These are phyloP conservation scores for Podospora fimiseda DNA, from an alignment of 495 filamentous ascomycete species.

Conservation along the genomic window DNA sequence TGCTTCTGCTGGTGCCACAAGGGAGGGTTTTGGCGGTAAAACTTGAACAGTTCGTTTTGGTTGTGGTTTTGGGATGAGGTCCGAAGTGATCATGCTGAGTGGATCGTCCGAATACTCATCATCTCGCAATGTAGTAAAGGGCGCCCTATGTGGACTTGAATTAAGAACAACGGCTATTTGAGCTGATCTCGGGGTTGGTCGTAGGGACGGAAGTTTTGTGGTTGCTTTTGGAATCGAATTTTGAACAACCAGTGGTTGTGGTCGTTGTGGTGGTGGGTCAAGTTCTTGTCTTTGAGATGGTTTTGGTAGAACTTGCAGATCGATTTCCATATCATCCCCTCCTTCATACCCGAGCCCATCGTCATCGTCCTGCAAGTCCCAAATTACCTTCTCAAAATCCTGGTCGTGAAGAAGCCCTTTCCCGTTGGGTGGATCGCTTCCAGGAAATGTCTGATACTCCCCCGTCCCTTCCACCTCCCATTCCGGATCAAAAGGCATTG, in stretches of 20 bases:
- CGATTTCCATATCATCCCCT: conserved; percentile 4
- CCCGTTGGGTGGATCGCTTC: neutral
- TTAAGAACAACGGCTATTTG: neutral
- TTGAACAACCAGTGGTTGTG: neutral
- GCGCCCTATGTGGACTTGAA: neutral
- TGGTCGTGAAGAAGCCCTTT: neutral
- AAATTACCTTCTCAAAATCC: neutral
- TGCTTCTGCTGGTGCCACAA: neutral
- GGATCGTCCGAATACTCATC: neutral
- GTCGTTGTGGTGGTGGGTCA: neutral
- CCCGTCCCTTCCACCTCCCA: neutral
- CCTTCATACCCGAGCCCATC: neutral
- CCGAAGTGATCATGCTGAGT: conserved; percentile 4
- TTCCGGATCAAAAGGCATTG: conserved; percentile 19
- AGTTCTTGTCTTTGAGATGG: neutral
- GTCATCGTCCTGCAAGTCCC: neutral
- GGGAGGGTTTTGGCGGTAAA: neutral
- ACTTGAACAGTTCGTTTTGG: neutral
- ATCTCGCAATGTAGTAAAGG: neutral
- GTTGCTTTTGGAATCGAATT: neutral
- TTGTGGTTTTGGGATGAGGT: neutral
- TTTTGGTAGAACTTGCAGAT: neutral
- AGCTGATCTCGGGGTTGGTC: neutral
- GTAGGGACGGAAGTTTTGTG: no score
- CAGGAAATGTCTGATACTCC: neutral